Base-by-base conservation (phyloP, 2,329 filamentous ascomycete genomes). In the Ceratocystis destructans region DNA sequence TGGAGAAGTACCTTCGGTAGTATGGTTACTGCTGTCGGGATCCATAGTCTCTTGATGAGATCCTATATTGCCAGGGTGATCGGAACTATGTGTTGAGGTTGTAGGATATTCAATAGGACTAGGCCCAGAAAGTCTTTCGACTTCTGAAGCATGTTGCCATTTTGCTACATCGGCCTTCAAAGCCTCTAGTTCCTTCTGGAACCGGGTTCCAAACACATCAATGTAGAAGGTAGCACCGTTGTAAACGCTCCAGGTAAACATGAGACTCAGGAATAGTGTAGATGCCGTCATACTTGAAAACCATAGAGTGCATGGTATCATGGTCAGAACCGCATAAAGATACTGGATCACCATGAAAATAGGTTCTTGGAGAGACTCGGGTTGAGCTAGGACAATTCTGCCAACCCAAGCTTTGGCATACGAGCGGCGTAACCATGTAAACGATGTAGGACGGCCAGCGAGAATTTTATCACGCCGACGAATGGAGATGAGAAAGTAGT, bases 151-250 rank as follows among this genome's bases (percentile, higher is more conserved):
- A 68, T 79, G 80, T 75, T 96, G 91, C 90, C 90, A 95, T 74
- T 90, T 93, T 59, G 87, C 83, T 7, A 99, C 91, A 73, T 99
- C 94, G 66, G 84, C 84, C 76, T 88, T 92, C 77, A 99, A 83
- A 64, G 87, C 83, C 74, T 99, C 92, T 12, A 99, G 80, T 75
- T 99, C 94, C 73, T 93, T 96, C 79, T 99, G 90, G 80, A 99
- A 97, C 1, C 92, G 85, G 72, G 89, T 96, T 65, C 95, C 94
- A 74, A 97, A 99, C 1, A 97, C 90, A 72, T 99, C 94, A 72
- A 99, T 97, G 76, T 99, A 99, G 76, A 89, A 99, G 0, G 92
- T 97, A 20, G 94, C 90, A 41, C 94, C 94, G 71, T 99, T 99
- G 78, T 96, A 95, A 66, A 96, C 88, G 71, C 90, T 95, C 91